Evolutionary conservation across 352 stramenopile genomes (phyloP).

Genomic region (Phytophthora constricta): DNA sequence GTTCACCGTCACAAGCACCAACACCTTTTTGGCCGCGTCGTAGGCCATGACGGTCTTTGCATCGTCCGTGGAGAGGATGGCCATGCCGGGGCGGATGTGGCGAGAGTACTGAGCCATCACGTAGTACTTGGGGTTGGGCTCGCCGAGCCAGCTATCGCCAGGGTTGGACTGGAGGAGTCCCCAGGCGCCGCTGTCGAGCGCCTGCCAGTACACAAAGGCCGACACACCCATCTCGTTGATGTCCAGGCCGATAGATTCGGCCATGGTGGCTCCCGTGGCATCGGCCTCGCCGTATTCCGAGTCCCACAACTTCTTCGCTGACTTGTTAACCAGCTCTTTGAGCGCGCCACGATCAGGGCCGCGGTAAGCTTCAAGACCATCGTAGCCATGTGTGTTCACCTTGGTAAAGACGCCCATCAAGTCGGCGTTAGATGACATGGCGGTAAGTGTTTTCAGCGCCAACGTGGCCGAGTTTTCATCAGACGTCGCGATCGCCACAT

Average conservation of each 20-base stretch:
- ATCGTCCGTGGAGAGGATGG: too few relatives aligned
- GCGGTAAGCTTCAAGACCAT: conserved; percentile 41
- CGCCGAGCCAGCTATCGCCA: conserved; percentile 19
- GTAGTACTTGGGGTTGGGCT: conserved; percentile 42
- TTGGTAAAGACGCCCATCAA: conserved; percentile 39
- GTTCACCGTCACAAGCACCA: conserved; percentile 32
- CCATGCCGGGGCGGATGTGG: conserved; percentile 48
- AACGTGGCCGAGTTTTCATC: conserved; percentile 49
- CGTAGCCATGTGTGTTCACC: conserved; percentile 52
- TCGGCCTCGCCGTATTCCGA: conserved; percentile 52
- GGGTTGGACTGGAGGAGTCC: conserved; percentile 37
- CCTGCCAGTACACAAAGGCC: too few relatives aligned
- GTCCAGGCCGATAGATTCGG: conserved; percentile 46
- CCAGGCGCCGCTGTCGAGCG: conserved; percentile 40
- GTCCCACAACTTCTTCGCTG: conserved; percentile 39
- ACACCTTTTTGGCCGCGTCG: conserved; percentile 40
- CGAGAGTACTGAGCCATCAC: conserved; percentile 49
- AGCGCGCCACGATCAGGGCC: conserved; percentile 36
- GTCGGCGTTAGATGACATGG: conserved; percentile 10
- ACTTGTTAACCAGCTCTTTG: conserved; percentile 21
- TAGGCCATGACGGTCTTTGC: conserved; percentile 27
- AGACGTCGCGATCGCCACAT: conserved; percentile 35
- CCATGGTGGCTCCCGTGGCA: conserved; percentile 37
- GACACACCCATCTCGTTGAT: conserved; percentile 50
- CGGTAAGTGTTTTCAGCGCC: conserved; percentile 29